Evolutionary conservation across 768 basidiomycete species (phyloP).

Genomic region (Hysterangium stoloniferum): DNA sequence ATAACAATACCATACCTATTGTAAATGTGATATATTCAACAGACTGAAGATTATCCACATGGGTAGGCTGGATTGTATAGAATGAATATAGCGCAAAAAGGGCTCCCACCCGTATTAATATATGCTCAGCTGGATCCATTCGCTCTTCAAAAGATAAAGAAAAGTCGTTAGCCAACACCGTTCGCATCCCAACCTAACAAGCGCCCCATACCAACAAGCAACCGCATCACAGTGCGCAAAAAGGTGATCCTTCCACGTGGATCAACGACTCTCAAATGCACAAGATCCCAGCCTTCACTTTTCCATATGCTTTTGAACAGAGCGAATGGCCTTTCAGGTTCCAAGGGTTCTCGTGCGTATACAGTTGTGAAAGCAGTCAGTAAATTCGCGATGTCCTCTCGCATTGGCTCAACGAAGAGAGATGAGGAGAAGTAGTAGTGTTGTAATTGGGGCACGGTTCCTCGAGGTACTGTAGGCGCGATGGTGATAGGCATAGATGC

Average conservation of each 20-base stretch:
- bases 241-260: slow-evolving; percentile 55
- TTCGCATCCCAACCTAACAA: too few species aligned
- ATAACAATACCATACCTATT: slow-evolving; percentile 37
- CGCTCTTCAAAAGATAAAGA: slow-evolving; percentile 37
- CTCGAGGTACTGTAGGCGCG: slow-evolving; percentile 49
- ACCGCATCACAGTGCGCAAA: slow-evolving; percentile 46
- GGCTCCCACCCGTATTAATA: slow-evolving; percentile 49
- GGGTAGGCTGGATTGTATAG: slow-evolving; percentile 56
- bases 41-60: slow-evolving; percentile 42
- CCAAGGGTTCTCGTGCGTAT: slow-evolving; percentile 28
- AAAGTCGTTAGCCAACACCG: neutral
- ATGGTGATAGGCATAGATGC: slow-evolving; percentile 37
- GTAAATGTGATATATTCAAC: slow-evolving; percentile 54
- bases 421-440: slow-evolving; percentile 76
- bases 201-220: slow-evolving; percentile 63
- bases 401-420: slow-evolving; percentile 54
- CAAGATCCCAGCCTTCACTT: slow-evolving; percentile 61
- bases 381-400: slow-evolving; percentile 54
- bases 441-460: slow-evolving; percentile 52
- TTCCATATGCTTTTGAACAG: slow-evolving; percentile 69
- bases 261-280: slow-evolving; percentile 72
- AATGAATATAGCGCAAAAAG: slow-evolving; percentile 68
- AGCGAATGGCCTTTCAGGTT: slow-evolving; percentile 43
- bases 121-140: slow-evolving; percentile 37
- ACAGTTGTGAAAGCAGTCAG: slow-evolving; percentile 44